These are phyloP conservation scores for Suillus fuscotomentosus DNA, from an alignment of 768 basidiomycete genomes.

Conservation along the genomic window DNA sequence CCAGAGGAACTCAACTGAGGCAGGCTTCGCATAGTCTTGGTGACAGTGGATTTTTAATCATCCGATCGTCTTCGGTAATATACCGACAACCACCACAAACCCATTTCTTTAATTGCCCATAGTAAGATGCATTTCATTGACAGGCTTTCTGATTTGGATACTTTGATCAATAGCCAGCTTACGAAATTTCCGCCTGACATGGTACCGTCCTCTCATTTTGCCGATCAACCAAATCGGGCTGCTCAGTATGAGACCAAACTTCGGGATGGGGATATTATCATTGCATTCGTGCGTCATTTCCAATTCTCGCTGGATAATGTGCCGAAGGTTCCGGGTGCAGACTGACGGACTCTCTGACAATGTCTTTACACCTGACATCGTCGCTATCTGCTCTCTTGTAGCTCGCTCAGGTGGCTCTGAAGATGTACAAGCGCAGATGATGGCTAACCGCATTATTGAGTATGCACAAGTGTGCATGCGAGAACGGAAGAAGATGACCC, in stretches of 20 bases:
- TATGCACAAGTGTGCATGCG: constrained; percentile 72
- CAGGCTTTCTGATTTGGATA: not conserved
- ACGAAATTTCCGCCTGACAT: constrained; percentile 32
- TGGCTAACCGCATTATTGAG: constrained; percentile 72
- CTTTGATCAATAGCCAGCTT: constrained; percentile 24
- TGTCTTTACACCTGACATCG: constrained; percentile 66
- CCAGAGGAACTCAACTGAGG: constrained; percentile 7
- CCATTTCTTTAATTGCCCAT: constrained; percentile 34
- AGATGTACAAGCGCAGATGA: constrained; percentile 59
- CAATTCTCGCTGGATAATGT: not conserved
- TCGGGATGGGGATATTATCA: constrained; percentile 52
- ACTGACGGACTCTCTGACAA: constrained; percentile 58
- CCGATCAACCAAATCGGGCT: constrained; percentile 43
- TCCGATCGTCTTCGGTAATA: constrained; percentile 64
- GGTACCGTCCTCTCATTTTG: constrained; percentile 12
- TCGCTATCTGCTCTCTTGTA: constrained; percentile 66
- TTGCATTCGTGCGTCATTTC: constrained; percentile 41
- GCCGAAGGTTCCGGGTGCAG: constrained; percentile 25
- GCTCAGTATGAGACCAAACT: constrained; percentile 45
- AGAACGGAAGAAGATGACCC: constrained; percentile 61
- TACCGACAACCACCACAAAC: constrained; percentile 39
- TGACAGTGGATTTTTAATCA: constrained; percentile 75
- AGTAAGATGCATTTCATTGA: constrained; percentile 19
- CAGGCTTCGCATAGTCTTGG: constrained; percentile 50
- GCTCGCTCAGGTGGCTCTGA: constrained; percentile 56